A percentile compares a stretch with the other conserved stretches of the same genome.
Conservation (phyloP, 495 filamentous ascomycete species). For the Penicillium samsonianum region DNA sequence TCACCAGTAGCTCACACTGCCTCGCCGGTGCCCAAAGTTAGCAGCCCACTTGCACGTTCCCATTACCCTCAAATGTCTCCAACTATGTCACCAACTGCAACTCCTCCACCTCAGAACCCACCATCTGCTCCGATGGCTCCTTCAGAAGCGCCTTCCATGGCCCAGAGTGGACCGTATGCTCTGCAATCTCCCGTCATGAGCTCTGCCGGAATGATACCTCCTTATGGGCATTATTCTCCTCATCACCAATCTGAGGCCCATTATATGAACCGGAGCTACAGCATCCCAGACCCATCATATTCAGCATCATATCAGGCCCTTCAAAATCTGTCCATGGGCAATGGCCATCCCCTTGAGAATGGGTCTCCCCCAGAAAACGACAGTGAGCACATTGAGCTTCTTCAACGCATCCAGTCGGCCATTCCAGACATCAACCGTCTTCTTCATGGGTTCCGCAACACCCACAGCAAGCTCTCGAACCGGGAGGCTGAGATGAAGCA, state of each 20-base stretch:
- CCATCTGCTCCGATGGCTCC: constrained; percentile 2
- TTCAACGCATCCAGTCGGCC: constrained; percentile 49
- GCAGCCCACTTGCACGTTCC: constrained; percentile 42
- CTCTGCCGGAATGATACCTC: constrained; percentile 35
- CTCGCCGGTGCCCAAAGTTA: constrained; percentile 41
- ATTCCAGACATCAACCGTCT: constrained; percentile 53
- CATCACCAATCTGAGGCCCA: constrained; percentile 25
- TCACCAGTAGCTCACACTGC: constrained; percentile 25
- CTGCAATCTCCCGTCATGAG: constrained; percentile 45
- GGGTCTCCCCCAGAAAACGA: constrained; percentile 39
- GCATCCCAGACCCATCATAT: constrained; percentile 31
- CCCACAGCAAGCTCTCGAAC: constrained; percentile 43
- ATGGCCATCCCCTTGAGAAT: constrained; percentile 29
- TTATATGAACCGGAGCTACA: constrained; percentile 35
- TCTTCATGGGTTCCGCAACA: constrained; percentile 48
- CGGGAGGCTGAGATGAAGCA: constrained; percentile 51
- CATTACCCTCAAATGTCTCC: constrained; percentile 44
- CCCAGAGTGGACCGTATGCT: constrained; percentile 35
- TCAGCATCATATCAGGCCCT: constrained; percentile 38
- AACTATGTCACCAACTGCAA: constrained; percentile 41
- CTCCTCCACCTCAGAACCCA: constrained; percentile 18
- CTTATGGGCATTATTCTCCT: constrained; percentile 39
- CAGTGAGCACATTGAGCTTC: constrained; percentile 45
- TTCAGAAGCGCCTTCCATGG: constrained; percentile 18
- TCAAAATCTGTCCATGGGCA: constrained; percentile 29